A percentile compares a stretch with the other conserved stretches of the same genome.
These are phyloP conservation scores for Pleurotus pulmonarius DNA, from an alignment of 768 basidiomycete genomes.

Conservation along the genomic window DNA sequence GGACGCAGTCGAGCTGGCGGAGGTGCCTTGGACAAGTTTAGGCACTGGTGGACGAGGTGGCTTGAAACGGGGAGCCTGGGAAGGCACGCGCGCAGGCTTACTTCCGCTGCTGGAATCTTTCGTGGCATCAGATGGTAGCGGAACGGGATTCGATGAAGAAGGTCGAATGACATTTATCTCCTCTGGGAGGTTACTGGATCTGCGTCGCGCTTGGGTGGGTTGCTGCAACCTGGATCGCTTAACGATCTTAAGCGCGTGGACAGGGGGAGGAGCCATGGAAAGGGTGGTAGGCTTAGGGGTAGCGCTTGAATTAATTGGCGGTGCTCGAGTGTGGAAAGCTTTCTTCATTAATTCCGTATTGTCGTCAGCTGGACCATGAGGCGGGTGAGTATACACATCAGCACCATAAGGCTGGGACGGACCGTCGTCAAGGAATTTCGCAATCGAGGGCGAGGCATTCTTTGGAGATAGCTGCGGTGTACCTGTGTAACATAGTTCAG, in stretches of 20 bases:
- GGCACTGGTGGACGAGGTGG: slow-evolving; percentile 5
- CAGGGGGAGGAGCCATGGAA: slow-evolving; percentile 27
- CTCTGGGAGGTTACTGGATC: neutral
- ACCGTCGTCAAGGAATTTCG: too few relatives aligned
- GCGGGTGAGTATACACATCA: too few relatives aligned
- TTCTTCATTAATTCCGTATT: too few relatives aligned
- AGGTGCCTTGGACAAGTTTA: neutral
- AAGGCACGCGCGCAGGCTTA: neutral
- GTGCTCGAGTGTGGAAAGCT: neutral
- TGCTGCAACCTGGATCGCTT: slow-evolving; percentile 27
- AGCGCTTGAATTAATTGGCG: slow-evolving; percentile 1
- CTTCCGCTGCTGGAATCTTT: neutral
- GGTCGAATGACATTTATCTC: too few relatives aligned
- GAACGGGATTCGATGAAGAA: neutral
- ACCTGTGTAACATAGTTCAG: too few relatives aligned
- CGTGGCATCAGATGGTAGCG: neutral
- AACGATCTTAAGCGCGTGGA: slow-evolving; percentile 46
- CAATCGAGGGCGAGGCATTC: too few relatives aligned
- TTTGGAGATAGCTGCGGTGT: too few relatives aligned
- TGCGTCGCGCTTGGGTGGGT: neutral
- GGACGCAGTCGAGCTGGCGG: neutral
- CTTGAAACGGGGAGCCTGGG: neutral
- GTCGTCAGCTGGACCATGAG: too few relatives aligned
- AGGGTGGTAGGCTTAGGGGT: slow-evolving; percentile 11
- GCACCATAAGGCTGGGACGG: too few relatives aligned